A percentile compares a stretch with the other conserved stretches of the same genome.
Conservation (phyloP, 306 rosid species). For the Arachis stenosperma region DNA sequence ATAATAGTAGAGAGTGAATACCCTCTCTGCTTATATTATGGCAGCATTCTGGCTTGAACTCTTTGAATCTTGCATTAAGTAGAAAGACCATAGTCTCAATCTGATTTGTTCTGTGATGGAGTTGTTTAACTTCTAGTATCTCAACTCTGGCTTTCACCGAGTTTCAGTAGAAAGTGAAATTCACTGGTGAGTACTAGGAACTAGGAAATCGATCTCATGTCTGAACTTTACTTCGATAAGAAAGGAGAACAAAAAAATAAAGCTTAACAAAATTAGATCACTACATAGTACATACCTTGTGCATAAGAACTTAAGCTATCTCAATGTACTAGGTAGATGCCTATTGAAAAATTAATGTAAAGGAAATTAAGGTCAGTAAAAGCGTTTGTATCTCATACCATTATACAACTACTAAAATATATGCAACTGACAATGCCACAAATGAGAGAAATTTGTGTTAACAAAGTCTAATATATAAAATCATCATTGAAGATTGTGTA, state of each 20-base stretch:
- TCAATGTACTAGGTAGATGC: not conserved
- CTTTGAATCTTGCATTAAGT: not conserved
- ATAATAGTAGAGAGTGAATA: too few relatives aligned
- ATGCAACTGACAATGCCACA: not conserved
- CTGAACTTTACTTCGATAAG: not conserved
- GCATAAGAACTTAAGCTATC: not conserved
- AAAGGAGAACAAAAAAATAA: not conserved
- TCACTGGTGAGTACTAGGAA: not conserved
- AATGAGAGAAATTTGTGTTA: conserved; percentile 12
- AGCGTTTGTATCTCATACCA: conserved; percentile 4
- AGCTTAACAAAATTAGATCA: not conserved
- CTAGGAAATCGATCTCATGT: conserved; percentile 13
- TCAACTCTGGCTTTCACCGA: conserved; percentile 10
- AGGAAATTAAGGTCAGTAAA: not conserved
- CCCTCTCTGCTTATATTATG: too few relatives aligned
- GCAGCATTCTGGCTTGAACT: not conserved
- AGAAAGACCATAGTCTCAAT: not conserved
- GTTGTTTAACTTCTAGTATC: conserved; percentile 16
- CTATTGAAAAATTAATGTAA: conserved; percentile 1
- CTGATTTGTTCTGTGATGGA: not conserved
- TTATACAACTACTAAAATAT: conserved; percentile 4
- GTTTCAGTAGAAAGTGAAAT: not conserved
- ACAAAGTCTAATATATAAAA: conserved; percentile 46
- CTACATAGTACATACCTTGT: not conserved
- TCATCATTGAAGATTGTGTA: conserved; percentile 81